Evolutionary conservation across 805 yeast genomes (phyloP), one percentile per base, ranked within the genome.

Genomic region (Suhomyces pyralidae): DNA sequence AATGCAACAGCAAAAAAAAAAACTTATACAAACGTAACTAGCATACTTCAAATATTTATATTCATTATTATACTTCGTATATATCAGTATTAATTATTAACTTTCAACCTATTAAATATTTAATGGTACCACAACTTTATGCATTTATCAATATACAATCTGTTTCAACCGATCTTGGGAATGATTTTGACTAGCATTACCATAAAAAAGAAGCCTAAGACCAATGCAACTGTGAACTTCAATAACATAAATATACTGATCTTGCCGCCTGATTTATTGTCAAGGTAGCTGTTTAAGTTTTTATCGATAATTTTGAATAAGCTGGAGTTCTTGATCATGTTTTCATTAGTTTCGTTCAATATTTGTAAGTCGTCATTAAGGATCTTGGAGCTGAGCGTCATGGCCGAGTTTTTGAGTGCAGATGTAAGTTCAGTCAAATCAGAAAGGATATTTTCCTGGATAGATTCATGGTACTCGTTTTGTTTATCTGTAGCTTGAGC

Each of bases 371-470:
- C 79, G 34, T 68, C 77, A 19, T 59, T 59, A 57, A 61, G 51
- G 22, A 72, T 62, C 55, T 61, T 76, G 53, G 61, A 63, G 56
- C 73, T 81, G 17, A 74, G 72, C 6, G 61, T 59, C 28, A 71
- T 56, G 1, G 86, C 85, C 17, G 82, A 78, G 24, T 66, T 62
- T 55, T 78, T 81, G 56, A 83, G 73, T 7, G 71, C 65, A 7
- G 73, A 59, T 0, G 84, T 83, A 66, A 83, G 73, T 17, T 70
- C 76, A 3, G 77, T 62, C 47, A 83, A 67, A 40, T 83, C 85
- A 26, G 63, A 65, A 30, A 82, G 61, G 14, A 83, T 66, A 38
- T 78, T 79, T 36, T 78, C 78, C 61, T 83, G 87, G 24, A 73
- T 52, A 9, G 70, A 65, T 51, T 74, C 79, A 57, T 76, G 79